Percentiles rank a stretch among this genome's conserved stretches.
Conservation (phyloP, 2,329 filamentous ascomycete species). For the Fusarium globosum region DNA sequence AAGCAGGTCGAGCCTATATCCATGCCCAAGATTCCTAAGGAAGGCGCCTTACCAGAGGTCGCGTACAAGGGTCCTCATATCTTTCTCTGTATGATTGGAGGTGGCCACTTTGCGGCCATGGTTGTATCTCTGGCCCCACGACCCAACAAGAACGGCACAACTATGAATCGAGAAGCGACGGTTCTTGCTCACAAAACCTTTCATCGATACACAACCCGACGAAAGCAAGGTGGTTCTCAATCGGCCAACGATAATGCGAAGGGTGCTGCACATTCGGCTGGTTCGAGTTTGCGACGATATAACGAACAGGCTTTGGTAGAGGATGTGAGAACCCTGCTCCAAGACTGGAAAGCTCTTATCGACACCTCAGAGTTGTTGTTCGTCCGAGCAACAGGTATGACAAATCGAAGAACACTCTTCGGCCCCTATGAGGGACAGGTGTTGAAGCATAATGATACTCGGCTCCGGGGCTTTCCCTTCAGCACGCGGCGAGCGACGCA, state of each 20-base stretch:
- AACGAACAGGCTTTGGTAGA: constrained; percentile 91
- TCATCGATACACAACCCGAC: constrained; percentile 93
- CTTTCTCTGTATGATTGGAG: constrained; percentile 98
- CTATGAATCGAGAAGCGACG: constrained; percentile 84
- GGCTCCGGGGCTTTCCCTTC: constrained; percentile 91
- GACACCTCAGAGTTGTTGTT: constrained; percentile 88
- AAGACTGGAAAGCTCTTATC: constrained; percentile 87
- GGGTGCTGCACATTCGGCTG: constrained; percentile 92
- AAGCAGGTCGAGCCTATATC: constrained; percentile 79
- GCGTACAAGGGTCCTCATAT: constrained; percentile 81
- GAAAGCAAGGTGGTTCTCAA: constrained; percentile 96
- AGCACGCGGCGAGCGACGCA: constrained; percentile 92
- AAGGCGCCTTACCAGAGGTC: constrained; percentile 65
- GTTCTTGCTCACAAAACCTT: constrained; percentile 97
- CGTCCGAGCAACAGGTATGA: constrained; percentile 86
- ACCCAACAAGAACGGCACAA: constrained; percentile 72
- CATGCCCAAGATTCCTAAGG: constrained; percentile 65
- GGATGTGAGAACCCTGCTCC: constrained; percentile 85
- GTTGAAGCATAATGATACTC: constrained; percentile 78
- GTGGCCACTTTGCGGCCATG: constrained; percentile 98
- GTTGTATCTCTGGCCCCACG: constrained; percentile 88
- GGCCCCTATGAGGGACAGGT: constrained; percentile 92
- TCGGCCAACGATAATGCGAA: constrained; percentile 95
- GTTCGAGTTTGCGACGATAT: constrained; percentile 88
- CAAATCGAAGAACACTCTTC: constrained; percentile 88